Base-by-base conservation (phyloP, 139 green algal genomes). In the Closterium sp. region DNA sequence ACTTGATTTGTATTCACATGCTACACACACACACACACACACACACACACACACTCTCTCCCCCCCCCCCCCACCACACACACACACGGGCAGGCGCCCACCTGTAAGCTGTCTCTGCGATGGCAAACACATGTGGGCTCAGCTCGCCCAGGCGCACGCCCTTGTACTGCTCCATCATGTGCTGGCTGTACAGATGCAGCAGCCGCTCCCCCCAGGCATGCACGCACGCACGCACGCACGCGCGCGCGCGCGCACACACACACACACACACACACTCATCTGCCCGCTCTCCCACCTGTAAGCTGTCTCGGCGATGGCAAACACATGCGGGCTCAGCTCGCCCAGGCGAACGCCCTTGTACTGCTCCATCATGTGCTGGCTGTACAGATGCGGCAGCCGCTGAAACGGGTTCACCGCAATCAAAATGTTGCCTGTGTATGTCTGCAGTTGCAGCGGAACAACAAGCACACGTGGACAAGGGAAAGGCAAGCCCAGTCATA, bases 281-380 rank as follows among this genome's bases (percentile, higher is more conserved):
- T 13, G 22, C 62, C 13, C 28, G 86, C 4, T 11, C 17, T 11
- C 86, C 17, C 30, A 89, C 38, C 91, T 87, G 89, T 93, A 96
- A n/a, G 95, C 96, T 94, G 95, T 93, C 24, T 98, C 97, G n/a
- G 97, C 97, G 29, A 98, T 96, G 84, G 97, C 97, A 88, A 97
- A 98, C 24, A 97, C 95, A 90, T 98, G 97, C 7, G 97, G 97
- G 30, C 96, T 97, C 29, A 99, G 95, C 90, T 99, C 98, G 1
- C 98, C 98, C 24, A 99, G 93, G 13, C 95, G 93, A 7, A 94
- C 92, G 5, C 96, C 98, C 70, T 94, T 92, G 93, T 98, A 98
- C 89, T 97, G 95, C 17, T 95, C 95, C 97, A 98, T 98, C 96
- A 98, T 98, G 70, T 95, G 94, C 1, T 92, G 24, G 45, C 96